Evolutionary conservation across 345 rosid genomes (phyloP), one percentile per base, ranked within the genome.

Genomic region (Euclidium syriacum): DNA sequence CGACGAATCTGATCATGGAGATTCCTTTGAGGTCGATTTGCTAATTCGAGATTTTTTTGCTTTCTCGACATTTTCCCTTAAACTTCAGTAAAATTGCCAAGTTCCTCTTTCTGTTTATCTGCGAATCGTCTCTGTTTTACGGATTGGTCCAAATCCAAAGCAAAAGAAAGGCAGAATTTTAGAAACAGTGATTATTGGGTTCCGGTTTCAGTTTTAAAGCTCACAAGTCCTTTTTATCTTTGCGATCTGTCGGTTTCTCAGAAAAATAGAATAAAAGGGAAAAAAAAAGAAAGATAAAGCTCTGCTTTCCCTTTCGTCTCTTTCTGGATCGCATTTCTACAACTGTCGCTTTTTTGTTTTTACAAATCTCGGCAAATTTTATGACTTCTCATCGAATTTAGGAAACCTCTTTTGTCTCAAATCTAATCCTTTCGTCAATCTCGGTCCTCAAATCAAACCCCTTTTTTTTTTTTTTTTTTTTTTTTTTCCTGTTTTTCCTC

Each of bases 311-410:
- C 30, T 47, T 26, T 57, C 56, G 48, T 53, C 41, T 9, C 56
- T 52, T 51, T 25, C 39, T 18, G 20, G 73, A 68, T 59, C 73
- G 49, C 66, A 47, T 61, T 60, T 32, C 15, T 44, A n/a, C n/a
- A 9, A 30, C 64, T 56, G 61, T 54, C 29, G 5, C 56, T 35
- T 24, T 33, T 12, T 11, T n/a, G 5, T n/a, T 58, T 17, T 42
- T 15, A 68, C 56, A 70, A 44, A 53, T 53, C 66, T 68, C 60
- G 35, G 20, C 34, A 68, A 49, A 15, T 41, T 58, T 50, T 15
- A 40, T 38, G 72, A 57, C 42, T 58, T 68, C 62, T 69, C 63
- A 53, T 53, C 50, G 74, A 46, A 44, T 62, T 70, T 36, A 70
- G 68, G 58, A 62, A 53, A 53, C 23, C 51, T n/a, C n/a, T 44